phyloP scores from a whole-genome alignment of 2,329 filamentous ascomycete genomes.

The Venturia pyrina region DNA sequence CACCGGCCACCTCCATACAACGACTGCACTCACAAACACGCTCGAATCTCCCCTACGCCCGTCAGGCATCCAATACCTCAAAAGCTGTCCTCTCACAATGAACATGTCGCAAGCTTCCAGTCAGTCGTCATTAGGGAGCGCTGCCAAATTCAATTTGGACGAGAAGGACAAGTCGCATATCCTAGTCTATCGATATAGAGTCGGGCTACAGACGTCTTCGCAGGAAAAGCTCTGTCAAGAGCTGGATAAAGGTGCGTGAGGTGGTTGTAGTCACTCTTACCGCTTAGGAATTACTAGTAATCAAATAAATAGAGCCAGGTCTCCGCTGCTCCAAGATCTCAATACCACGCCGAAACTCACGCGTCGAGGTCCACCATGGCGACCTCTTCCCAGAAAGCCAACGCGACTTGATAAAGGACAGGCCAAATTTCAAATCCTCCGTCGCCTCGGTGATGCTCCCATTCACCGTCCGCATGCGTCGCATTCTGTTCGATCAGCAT shows the following conservation, averaged over 20 bases:
- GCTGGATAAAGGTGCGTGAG: conserved; percentile 26
- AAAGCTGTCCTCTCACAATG: not conserved
- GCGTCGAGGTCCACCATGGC: conserved; percentile 32
- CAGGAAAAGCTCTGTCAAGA: conserved; percentile 34
- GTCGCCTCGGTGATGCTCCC: conserved; percentile 39
- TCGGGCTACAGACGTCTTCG: conserved; percentile 31
- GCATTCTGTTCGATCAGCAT: conserved; percentile 35
- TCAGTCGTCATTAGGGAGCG: conserved; percentile 4
- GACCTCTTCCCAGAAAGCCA: conserved; percentile 27
- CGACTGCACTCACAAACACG: not conserved
- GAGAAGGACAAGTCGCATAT: conserved; percentile 34
- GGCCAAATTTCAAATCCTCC: conserved; percentile 35
- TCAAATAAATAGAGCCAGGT: conserved; percentile 16
- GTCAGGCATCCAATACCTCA: not conserved
- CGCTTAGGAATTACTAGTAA: not conserved
- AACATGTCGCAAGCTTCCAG: conserved; percentile 7
- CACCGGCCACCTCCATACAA: not conserved
- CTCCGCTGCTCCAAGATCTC: conserved; percentile 37
- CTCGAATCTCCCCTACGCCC: not conserved
- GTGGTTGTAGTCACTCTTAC: no score
- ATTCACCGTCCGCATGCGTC: conserved; percentile 34
- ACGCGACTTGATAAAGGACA: conserved; percentile 25
- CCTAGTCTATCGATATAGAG: conserved; percentile 36
- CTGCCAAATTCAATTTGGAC: conserved; percentile 23
- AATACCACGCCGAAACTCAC: conserved; percentile 36